phyloP scores from a whole-genome alignment of 495 filamentous ascomycete species.

The Wilcoxina mikolae region DNA sequence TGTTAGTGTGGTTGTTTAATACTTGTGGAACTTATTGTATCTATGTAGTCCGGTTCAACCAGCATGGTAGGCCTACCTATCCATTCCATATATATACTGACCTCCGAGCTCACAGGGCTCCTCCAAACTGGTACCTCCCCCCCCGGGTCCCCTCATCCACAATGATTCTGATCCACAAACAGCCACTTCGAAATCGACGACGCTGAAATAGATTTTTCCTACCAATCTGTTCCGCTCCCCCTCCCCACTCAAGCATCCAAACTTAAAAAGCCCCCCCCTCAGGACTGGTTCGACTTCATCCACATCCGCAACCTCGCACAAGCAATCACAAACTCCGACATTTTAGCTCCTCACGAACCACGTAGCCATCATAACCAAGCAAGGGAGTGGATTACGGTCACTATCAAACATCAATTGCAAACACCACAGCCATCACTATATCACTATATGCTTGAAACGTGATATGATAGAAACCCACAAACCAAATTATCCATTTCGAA shows the following conservation, averaged over 20 bases:
- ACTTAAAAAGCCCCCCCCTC: too few relatives aligned
- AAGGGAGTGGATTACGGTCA: too few relatives aligned
- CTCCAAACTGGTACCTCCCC: background rate
- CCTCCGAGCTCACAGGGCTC: background rate
- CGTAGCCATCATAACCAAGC: too few relatives aligned
- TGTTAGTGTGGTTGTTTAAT: background rate
- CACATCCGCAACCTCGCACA: background rate
- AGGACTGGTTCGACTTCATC: too few relatives aligned
- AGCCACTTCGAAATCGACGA: background rate
- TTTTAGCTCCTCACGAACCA: too few relatives aligned
- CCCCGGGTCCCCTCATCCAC: background rate
- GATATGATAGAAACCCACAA: too few relatives aligned
- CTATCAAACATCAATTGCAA: too few relatives aligned
- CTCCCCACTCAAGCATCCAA: too few relatives aligned
- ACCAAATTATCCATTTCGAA: too few relatives aligned
- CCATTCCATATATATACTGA: background rate
- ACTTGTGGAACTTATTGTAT: background rate
- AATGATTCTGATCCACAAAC: background rate
- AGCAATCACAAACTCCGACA: background rate
- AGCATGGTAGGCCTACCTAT: background rate
- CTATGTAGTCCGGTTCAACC: background rate
- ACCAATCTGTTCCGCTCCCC: background rate
- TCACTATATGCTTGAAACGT: too few relatives aligned
- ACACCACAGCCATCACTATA: too few relatives aligned
- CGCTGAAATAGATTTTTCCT: background rate